Percentiles rank a stretch among this genome's conserved stretches.
phyloP scores from a whole-genome alignment of 2,329 filamentous ascomycete genomes.

The Ambrosiella cleistominuta region DNA sequence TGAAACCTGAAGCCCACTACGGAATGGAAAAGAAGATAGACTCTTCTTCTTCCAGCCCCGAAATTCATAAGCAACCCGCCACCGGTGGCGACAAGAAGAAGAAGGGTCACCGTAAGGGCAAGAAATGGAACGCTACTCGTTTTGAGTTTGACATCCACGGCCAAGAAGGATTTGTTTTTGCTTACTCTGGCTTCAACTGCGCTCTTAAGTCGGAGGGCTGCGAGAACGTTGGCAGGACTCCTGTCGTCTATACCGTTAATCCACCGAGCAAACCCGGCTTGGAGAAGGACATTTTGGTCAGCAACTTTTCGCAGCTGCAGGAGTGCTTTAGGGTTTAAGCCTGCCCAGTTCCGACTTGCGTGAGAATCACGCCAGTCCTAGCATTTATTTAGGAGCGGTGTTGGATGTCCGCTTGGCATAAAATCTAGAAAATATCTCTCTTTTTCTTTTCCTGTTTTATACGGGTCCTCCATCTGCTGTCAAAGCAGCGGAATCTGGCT shows the following conservation, averaged over 20 bases:
- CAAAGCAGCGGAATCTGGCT: no score
- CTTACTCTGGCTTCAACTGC: conserved; percentile 11
- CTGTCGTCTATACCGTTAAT: conserved; percentile 13
- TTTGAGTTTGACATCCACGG: conserved; percentile 9
- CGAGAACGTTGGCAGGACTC: conserved; percentile 5
- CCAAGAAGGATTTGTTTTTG: conserved; percentile 12
- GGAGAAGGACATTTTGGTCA: conserved; percentile 10
- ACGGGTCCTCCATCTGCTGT: no score
- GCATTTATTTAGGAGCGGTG: no score
- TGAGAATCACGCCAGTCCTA: no score
- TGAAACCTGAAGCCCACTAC: no score
- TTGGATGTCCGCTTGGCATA: no score
- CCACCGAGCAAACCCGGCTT: conserved; percentile 9
- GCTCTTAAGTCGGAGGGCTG: conserved; percentile 6
- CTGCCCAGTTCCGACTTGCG: no score
- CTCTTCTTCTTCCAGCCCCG: not conserved
- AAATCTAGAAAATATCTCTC: no score
- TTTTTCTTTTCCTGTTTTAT: no score
- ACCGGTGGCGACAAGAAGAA: not conserved
- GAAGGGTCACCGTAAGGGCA: not conserved
- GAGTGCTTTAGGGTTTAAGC: not conserved
- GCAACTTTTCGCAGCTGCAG: conserved; percentile 2
- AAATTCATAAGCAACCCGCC: not conserved
- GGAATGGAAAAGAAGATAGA: not conserved
- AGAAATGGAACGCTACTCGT: conserved; percentile 4